phyloP scores from a whole-genome alignment of 1,139 yeast genomes.

The Candida sojae region DNA sequence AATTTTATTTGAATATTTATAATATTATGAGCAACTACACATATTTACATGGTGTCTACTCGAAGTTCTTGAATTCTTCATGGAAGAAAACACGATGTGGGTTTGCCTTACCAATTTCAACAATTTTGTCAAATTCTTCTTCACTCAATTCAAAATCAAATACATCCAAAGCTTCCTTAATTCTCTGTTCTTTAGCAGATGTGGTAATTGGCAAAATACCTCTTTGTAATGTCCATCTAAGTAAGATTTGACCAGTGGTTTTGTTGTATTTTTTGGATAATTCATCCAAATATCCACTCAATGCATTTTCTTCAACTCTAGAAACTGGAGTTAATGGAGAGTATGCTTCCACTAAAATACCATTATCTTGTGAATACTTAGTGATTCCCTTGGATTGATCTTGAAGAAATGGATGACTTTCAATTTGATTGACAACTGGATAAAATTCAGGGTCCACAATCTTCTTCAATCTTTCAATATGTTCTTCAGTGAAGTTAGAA shows the following conservation, averaged over 20 bases:
- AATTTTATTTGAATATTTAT: too few species aligned
- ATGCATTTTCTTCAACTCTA: slow-evolving; percentile 29
- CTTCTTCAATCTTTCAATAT: slow-evolving; percentile 26
- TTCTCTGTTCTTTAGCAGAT: slow-evolving; percentile 59
- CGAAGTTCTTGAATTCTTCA: slow-evolving; percentile 15
- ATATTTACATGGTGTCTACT: background rate
- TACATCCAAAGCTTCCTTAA: slow-evolving; percentile 54
- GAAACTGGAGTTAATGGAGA: slow-evolving; percentile 43
- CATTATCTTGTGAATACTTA: slow-evolving; percentile 28
- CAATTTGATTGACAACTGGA: slow-evolving; percentile 43
- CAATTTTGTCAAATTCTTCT: slow-evolving; percentile 25
- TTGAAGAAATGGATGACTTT: slow-evolving; percentile 45
- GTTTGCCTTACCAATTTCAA: slow-evolving; percentile 23
- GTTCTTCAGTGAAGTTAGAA: slow-evolving; percentile 35
- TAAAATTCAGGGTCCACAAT: slow-evolving; percentile 26
- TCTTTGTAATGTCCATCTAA: slow-evolving; percentile 67
- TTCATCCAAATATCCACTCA: slow-evolving; percentile 36
- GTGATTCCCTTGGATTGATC: slow-evolving; percentile 34
- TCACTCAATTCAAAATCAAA: slow-evolving; percentile 44
- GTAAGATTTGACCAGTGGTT: slow-evolving; percentile 61
- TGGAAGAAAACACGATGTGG: slow-evolving; percentile 25
- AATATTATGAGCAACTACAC: too few species aligned
- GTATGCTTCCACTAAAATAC: slow-evolving; percentile 41
- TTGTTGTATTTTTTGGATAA: slow-evolving; percentile 57
- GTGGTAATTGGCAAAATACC: slow-evolving; percentile 76